These are phyloP conservation scores for Chrysanthemum seticuspe DNA, from an alignment of 129 eudicot genomes.

Conservation along the genomic window DNA sequence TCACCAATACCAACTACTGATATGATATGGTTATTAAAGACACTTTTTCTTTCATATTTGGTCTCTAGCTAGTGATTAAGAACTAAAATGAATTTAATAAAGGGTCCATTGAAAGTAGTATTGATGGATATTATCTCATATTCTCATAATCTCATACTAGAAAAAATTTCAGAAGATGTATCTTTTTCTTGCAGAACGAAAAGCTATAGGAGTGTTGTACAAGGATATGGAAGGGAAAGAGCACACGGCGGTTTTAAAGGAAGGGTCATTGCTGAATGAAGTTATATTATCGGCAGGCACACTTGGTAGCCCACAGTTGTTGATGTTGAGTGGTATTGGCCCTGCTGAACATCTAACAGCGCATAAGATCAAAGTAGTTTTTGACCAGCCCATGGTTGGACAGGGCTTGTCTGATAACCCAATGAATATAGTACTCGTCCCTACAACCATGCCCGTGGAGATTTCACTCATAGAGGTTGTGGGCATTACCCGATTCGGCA, in stretches of 20 bases:
- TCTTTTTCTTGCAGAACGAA: slow-evolving; percentile 40
- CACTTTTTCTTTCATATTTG: background rate
- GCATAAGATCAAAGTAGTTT: slow-evolving; percentile 44
- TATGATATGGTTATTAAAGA: background rate
- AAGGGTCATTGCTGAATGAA: slow-evolving; percentile 47
- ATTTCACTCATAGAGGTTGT: slow-evolving; percentile 63
- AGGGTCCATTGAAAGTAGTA: too few species aligned
- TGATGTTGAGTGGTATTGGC: slow-evolving; percentile 82
- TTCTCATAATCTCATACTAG: too few species aligned
- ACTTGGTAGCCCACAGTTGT: slow-evolving; percentile 78
- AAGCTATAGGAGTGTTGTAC: slow-evolving; percentile 63
- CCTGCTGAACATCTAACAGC: slow-evolving; percentile 50
- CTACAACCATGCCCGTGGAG: slow-evolving; percentile 51
- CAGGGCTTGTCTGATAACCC: slow-evolving; percentile 80
- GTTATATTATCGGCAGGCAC: slow-evolving; percentile 79
- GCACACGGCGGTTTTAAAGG: slow-evolving; percentile 55
- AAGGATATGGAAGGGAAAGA: slow-evolving; percentile 43
- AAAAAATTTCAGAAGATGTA: too few species aligned
- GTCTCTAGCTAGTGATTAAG: too few species aligned
- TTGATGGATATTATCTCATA: too few species aligned
- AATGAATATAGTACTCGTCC: slow-evolving; percentile 55
- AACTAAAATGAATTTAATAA: too few species aligned
- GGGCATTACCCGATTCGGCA: slow-evolving; percentile 59
- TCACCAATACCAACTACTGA: background rate
- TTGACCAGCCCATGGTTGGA: slow-evolving; percentile 79